Evolutionary conservation across 352 stramenopile species (phyloP).

Genomic region (Saprolegnia diclina): DNA sequence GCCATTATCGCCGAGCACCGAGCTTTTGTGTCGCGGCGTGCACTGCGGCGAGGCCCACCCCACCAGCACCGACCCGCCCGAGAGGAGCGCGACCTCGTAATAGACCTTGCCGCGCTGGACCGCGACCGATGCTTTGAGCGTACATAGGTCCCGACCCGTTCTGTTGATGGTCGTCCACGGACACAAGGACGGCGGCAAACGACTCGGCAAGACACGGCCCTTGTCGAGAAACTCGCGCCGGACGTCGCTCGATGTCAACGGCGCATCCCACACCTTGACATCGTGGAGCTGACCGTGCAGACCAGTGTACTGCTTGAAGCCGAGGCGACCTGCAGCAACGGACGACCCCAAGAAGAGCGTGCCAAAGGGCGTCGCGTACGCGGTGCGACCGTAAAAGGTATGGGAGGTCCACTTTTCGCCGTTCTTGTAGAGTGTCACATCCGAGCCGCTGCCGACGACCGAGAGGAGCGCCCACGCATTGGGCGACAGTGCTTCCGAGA

Average conservation of each 20-base stretch:
- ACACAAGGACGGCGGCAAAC: background rate
- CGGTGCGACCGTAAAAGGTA: constrained; percentile 14
- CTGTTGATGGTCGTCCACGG: constrained; percentile 14
- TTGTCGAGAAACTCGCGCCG: constrained; percentile 4
- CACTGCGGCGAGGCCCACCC: background rate
- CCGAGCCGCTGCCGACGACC: constrained; percentile 29
- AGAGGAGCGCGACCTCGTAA: constrained; percentile 13
- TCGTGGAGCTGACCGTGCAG: constrained; percentile 44
- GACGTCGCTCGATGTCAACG: constrained; percentile 27
- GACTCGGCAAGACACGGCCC: background rate
- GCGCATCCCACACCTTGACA: constrained; percentile 53
- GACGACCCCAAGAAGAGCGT: background rate
- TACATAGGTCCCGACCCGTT: background rate
- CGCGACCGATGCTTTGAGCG: background rate
- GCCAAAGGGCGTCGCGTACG: constrained; percentile 6
- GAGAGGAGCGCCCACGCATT: constrained; percentile 10
- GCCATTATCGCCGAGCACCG: background rate
- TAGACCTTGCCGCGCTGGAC: background rate
- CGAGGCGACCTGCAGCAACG: background rate
- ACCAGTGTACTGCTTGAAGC: constrained; percentile 4
- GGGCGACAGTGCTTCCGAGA: background rate
- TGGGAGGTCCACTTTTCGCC: constrained; percentile 28
- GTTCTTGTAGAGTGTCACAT: constrained; percentile 39
- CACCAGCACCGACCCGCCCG: background rate
- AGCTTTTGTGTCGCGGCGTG: background rate